phyloP scores from a whole-genome alignment of 2,329 filamentous ascomycete genomes.

The Cordyceps militaris region DNA sequence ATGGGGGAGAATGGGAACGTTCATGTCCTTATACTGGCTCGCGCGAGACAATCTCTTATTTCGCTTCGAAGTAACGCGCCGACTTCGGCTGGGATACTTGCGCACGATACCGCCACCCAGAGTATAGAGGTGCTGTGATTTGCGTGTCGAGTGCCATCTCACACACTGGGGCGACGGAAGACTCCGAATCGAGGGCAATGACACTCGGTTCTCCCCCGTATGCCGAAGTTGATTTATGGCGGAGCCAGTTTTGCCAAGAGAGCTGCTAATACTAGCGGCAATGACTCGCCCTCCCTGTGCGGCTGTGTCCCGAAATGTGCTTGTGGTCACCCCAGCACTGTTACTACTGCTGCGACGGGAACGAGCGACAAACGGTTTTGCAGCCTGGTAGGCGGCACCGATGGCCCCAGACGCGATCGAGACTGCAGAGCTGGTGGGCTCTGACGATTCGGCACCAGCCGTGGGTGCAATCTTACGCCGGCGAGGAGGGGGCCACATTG shows the following conservation, averaged over 20 bases:
- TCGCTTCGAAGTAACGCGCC: conserved; percentile 47
- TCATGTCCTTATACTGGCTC: conserved; percentile 58
- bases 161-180: conserved; percentile 54
- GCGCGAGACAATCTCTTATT: conserved; percentile 47
- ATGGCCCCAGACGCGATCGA: conserved; percentile 65
- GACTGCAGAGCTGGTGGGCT: conserved; percentile 49
- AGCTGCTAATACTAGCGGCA: conserved; percentile 66
- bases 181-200: conserved; percentile 51
- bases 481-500: conserved; percentile 76
- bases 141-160: conserved; percentile 57
- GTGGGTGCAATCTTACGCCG: conserved; percentile 40
- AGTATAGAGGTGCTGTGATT: conserved; percentile 56
- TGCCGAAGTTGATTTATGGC: conserved; percentile 65
- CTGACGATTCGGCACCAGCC: conserved; percentile 38
- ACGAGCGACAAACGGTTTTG: conserved; percentile 51
- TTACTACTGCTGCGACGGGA: conserved; percentile 44
- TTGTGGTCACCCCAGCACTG: conserved; percentile 28
- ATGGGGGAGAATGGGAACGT: conserved; percentile 56
- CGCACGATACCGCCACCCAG: conserved; percentile 60
- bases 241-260: conserved; percentile 65
- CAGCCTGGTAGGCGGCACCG: conserved; percentile 62
- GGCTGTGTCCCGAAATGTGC: conserved; percentile 50
- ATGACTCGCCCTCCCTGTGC: conserved; percentile 66
- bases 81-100: conserved; percentile 53
- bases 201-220: conserved; percentile 67